Evolutionary conservation across 768 basidiomycete species (phyloP).

Genomic region (Naganishia kalamii): DNA sequence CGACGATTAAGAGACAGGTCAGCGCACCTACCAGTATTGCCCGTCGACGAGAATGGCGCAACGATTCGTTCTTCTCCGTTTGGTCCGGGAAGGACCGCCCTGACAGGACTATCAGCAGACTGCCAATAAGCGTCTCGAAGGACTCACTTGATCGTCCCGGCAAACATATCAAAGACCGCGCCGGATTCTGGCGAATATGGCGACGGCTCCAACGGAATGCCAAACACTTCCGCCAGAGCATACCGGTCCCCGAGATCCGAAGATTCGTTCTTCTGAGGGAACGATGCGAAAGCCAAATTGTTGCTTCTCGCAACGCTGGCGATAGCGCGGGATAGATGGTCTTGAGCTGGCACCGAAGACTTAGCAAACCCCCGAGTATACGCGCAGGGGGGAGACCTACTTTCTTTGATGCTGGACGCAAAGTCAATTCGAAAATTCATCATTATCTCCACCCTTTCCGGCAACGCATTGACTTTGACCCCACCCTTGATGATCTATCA

Average conservation of each 20-base stretch:
- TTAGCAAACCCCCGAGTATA: too few species aligned
- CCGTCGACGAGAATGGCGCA: conserved; percentile 37
- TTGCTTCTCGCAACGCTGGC: neutral
- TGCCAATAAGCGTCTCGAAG: neutral
- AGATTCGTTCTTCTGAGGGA: neutral
- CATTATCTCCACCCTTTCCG: conserved; percentile 51
- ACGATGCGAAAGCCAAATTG: conserved; percentile 8
- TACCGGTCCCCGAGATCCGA: neutral
- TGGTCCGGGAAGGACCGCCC: conserved; percentile 32
- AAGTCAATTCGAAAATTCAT: conserved; percentile 45
- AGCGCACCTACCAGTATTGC: conserved; percentile 15
- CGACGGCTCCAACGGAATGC: conserved; percentile 37
- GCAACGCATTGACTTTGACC: conserved; percentile 69
- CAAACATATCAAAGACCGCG: conserved; percentile 40
- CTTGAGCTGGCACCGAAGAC: too few species aligned
- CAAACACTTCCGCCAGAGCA: conserved; percentile 27
- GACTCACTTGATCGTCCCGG: conserved; percentile 41
- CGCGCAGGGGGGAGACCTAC: neutral
- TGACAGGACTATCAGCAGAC: conserved; percentile 6
- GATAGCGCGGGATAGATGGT: neutral
- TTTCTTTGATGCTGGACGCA: conserved; percentile 33
- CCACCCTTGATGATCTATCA: conserved; percentile 40
- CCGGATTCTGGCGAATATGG: conserved; percentile 36
- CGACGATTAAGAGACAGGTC: neutral
- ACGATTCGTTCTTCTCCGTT: conserved; percentile 35